Percentiles rank a stretch among this genome's conserved stretches.
These are phyloP conservation scores for Sclerotinia subarctica DNA, from an alignment of 2,329 filamentous ascomycete species.

Conservation along the genomic window DNA sequence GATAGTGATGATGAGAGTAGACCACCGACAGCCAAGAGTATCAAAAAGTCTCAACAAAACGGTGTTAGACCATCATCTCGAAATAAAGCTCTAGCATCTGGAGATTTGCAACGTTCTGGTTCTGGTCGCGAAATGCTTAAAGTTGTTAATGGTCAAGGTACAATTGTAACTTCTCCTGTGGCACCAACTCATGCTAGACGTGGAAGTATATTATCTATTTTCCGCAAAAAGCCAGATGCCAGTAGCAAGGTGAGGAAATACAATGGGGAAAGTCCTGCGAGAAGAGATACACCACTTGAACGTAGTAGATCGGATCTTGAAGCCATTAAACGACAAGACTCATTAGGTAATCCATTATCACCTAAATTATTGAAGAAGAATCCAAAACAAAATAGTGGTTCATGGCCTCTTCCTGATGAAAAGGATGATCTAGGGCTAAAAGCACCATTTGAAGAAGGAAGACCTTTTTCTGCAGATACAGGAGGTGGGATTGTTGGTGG, in stretches of 20 bases:
- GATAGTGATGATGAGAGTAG: conserved; percentile 54
- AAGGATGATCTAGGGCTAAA: not conserved
- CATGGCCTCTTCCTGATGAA: conserved; percentile 48
- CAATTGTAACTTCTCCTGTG: conserved; percentile 15
- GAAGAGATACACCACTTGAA: conserved; percentile 61
- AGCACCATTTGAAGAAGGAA: conserved; percentile 37
- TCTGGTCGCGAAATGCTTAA: conserved; percentile 38
- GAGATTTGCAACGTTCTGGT: conserved; percentile 41
- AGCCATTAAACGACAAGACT: conserved; percentile 10
- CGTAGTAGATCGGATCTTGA: conserved; percentile 52
- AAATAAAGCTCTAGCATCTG: conserved; percentile 29
- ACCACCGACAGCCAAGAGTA: conserved; percentile 29
- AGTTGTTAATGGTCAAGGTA: conserved; percentile 15
- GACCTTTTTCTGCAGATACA: conserved; percentile 29
- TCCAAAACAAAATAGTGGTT: conserved; percentile 41
- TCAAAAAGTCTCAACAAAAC: conserved; percentile 19
- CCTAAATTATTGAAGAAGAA: conserved; percentile 49
- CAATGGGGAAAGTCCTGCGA: conserved; percentile 56
- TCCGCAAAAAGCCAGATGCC: conserved; percentile 60
- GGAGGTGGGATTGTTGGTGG: conserved; percentile 17
- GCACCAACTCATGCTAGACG: conserved; percentile 42
- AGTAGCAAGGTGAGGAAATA: conserved; percentile 53
- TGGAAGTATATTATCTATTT: conserved; percentile 54
- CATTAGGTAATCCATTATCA: conserved; percentile 20
- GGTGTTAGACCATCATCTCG: conserved; percentile 21